phyloP scores from a whole-genome alignment of 495 filamentous ascomycete genomes.

The Aspergillus baeticus region DNA sequence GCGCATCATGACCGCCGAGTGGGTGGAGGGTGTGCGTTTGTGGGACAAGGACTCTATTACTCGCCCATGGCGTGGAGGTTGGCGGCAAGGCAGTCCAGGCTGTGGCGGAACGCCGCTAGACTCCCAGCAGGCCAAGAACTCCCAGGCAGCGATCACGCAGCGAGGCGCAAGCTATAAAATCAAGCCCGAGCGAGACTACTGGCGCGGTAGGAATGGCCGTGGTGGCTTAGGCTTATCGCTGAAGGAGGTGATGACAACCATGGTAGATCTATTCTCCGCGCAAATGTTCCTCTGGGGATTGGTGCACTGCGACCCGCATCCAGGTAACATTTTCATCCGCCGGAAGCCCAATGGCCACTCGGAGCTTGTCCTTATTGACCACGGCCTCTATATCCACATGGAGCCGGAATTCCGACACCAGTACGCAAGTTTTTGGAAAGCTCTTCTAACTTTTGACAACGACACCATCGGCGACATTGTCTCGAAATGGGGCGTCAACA shows the following conservation, averaged over 20 bases:
- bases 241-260: conserved; percentile 89
- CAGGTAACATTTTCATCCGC: conserved; percentile 94
- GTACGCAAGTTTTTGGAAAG: conserved; percentile 92
- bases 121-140: conserved; percentile 37
- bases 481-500: conserved; percentile 78
- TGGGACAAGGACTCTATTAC: conserved; percentile 84
- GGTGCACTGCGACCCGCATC: conserved; percentile 95
- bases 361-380: conserved; percentile 93
- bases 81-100: conserved; percentile 72
- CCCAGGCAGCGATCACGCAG: conserved; percentile 30
- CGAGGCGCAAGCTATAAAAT: conserved; percentile 35
- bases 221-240: conserved; percentile 81
- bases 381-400: conserved; percentile 94
- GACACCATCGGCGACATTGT: conserved; percentile 69
- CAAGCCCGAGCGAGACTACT: conserved; percentile 78
- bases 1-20: conserved; percentile 91
- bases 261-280: conserved; percentile 91
- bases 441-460: conserved; percentile 92
- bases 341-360: conserved; percentile 76
- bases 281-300: conserved; percentile 96
- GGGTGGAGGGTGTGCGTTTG: conserved; percentile 90
- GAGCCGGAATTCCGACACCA: conserved; percentile 78
- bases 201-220: conserved; percentile 66
- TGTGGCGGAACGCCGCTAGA: conserved; percentile 67
- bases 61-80: conserved; percentile 71